These are phyloP conservation scores for Tolypocladium tropicale DNA, from an alignment of 2,329 filamentous ascomycete species.

Conservation along the genomic window DNA sequence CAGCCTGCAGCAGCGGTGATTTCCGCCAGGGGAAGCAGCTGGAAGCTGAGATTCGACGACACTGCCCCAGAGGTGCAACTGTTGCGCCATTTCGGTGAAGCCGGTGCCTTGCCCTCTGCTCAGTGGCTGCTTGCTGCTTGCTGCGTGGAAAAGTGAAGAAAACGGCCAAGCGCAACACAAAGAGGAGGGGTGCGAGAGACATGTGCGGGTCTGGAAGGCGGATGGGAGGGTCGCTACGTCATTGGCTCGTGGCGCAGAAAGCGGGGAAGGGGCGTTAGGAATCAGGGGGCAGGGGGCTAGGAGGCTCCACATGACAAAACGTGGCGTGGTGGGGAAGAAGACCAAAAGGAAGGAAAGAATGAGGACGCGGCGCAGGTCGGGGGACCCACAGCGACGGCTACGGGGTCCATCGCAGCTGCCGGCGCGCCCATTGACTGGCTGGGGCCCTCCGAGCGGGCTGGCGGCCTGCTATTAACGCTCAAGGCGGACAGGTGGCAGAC, in stretches of 20 bases:
- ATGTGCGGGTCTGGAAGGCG: background rate
- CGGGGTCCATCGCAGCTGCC: background rate
- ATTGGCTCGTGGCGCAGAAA: background rate
- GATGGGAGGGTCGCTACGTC: background rate
- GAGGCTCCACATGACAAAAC: background rate
- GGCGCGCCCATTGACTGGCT: background rate
- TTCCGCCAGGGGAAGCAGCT: background rate
- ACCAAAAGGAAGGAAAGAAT: background rate
- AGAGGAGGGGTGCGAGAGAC: background rate
- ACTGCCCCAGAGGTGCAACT: no score
- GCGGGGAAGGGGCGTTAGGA: background rate
- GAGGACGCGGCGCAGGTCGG: background rate
- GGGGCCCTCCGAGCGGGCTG: background rate
- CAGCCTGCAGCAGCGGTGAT: background rate
- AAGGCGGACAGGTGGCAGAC: no score
- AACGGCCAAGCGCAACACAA: background rate
- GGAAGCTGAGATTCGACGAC: background rate
- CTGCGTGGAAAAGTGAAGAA: background rate
- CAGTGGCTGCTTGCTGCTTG: background rate
- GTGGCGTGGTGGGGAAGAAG: background rate
- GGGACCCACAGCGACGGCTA: background rate
- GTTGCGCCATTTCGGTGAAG: background rate
- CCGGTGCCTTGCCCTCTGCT: background rate
- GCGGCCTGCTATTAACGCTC: no score
- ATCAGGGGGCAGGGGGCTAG: background rate